A percentile compares a stretch with the other conserved stretches of the same genome.
These are phyloP conservation scores for Erythrobasidium hasegawianum DNA, from an alignment of 1,284 basidiomycete species.

Conservation along the genomic window DNA sequence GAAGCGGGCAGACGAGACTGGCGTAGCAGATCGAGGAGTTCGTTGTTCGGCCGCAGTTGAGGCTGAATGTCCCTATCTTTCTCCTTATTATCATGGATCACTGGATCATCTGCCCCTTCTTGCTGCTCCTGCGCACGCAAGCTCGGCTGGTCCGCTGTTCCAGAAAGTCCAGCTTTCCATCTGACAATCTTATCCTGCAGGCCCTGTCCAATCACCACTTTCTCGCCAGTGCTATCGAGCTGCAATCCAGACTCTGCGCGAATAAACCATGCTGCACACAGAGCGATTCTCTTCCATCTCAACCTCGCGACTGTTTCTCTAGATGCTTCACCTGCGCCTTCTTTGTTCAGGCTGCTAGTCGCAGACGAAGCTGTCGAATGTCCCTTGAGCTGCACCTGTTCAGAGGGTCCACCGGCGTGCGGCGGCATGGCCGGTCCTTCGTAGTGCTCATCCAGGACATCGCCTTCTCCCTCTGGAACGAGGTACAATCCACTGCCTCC, in stretches of 20 bases:
- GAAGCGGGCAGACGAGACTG: no score
- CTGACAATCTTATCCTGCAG: slow-evolving; percentile 65
- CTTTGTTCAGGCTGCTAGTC: slow-evolving; percentile 46
- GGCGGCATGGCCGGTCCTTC: slow-evolving; percentile 25
- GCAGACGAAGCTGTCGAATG: not conserved
- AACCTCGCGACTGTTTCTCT: slow-evolving; percentile 52
- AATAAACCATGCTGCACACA: slow-evolving; percentile 66
- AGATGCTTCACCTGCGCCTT: slow-evolving; percentile 55
- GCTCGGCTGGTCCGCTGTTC: slow-evolving; percentile 38
- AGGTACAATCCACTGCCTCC: not conserved
- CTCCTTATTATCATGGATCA: no score
- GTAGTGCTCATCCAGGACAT: slow-evolving; percentile 58
- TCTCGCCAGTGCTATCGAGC: slow-evolving; percentile 51
- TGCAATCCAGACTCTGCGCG: slow-evolving; percentile 71
- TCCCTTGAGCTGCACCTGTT: not conserved
- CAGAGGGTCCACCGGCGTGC: slow-evolving; percentile 10
- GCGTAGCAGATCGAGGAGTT: no score
- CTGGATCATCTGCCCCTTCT: no score
- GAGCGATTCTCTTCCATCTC: slow-evolving; percentile 70
- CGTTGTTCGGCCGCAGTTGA: no score
- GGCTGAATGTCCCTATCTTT: no score
- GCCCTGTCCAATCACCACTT: slow-evolving; percentile 19
- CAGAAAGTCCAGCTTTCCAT: slow-evolving; percentile 66
- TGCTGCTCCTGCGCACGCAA: not conserved
- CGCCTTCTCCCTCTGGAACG: slow-evolving; percentile 63